Evolutionary conservation across 768 basidiomycete genomes (phyloP), one percentile per base, ranked within the genome.

Genomic region (Tricholomella constricta): DNA sequence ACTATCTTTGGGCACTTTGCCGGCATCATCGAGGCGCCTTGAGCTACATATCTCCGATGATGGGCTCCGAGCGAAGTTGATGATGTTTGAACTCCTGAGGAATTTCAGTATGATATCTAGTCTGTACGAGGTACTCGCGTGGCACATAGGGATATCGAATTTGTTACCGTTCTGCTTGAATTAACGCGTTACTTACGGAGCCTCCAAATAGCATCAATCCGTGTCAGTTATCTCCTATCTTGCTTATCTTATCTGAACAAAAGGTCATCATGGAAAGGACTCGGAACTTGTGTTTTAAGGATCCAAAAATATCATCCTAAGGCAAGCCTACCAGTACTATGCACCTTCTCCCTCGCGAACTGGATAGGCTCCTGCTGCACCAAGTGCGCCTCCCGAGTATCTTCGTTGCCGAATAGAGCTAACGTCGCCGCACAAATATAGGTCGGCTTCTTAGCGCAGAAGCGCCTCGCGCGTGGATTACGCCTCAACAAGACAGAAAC

Each of bases 391-490:
- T 23, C 32, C 34, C 11, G 25, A 11, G 12, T 35, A 34, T 25
- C n/a, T 32, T 27, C 27, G 35, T 31, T 37, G 35, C 47, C 29
- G 37, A 42, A 43, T 48, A 26, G 43, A n/a, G 25, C 31, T 27
- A 45, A 51, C 59, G 25, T 23, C 25, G 20, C 53, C 36, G 12
- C 35, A 29, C 34, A 6, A 25, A 36, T 22, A 43, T 61, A 93
- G 87, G 83, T 87, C 23, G 97, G 97, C 20, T 85, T 81, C 56
- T 82, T 98, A 15, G 94, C 97, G 1, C 96, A 98, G 72, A 89
- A 93, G 63, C 88, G 97, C 35, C 85, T 99, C 14, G 96, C 96
- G 4, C 82, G 97, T n/a, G 97, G 97, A 8, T 67, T 96, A 31
- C 81, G 80, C 49, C 82, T 98, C 49, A 98, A 98, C 71, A 73